Conservation (phyloP, 192 early-diverging fungal genomes). For the Dissophora ornata region DNA sequence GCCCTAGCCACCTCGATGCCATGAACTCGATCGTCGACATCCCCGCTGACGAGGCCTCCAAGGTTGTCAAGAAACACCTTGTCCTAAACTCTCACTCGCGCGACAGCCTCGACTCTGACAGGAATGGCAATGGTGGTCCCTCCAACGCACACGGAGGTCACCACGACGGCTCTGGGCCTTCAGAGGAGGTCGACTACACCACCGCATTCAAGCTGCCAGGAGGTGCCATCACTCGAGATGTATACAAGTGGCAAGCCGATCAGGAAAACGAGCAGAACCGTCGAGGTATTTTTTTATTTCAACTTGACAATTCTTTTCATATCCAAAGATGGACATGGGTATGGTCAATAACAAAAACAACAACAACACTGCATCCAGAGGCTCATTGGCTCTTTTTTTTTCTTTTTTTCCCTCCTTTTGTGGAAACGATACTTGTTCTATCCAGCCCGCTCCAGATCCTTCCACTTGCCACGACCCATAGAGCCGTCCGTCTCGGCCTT, state of each 20-base stretch:
- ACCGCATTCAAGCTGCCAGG: conserved; percentile 69
- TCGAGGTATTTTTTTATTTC: too few relatives aligned
- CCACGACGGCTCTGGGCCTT: conserved; percentile 35
- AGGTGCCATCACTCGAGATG: conserved; percentile 86
- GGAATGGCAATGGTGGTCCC: conserved; percentile 32
- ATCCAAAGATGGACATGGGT: too few relatives aligned
- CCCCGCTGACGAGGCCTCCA: conserved; percentile 67
- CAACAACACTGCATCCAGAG: too few relatives aligned
- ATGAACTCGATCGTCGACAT: conserved; percentile 55
- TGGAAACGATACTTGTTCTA: neutral
- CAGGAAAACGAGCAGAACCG: conserved; percentile 65
- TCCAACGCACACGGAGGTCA: conserved; percentile 32
- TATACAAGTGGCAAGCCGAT: conserved; percentile 90
- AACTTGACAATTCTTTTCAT: too few relatives aligned
- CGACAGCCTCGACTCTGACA: conserved; percentile 54
- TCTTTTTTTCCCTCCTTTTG: neutral
- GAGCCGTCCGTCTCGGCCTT: conserved; percentile 71
- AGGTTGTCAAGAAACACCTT: conserved; percentile 77
- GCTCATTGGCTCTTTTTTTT: neutral
- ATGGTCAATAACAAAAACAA: too few relatives aligned
- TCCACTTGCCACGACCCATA: conserved; percentile 62
- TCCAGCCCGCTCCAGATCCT: conserved; percentile 63
- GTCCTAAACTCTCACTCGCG: conserved; percentile 66
- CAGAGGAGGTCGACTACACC: conserved; percentile 31
- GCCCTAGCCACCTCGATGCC: conserved; percentile 12